Evolutionary conservation across 768 basidiomycete genomes (phyloP), one percentile per base, ranked within the genome.

Genomic region (Neoboletus magnificus): DNA sequence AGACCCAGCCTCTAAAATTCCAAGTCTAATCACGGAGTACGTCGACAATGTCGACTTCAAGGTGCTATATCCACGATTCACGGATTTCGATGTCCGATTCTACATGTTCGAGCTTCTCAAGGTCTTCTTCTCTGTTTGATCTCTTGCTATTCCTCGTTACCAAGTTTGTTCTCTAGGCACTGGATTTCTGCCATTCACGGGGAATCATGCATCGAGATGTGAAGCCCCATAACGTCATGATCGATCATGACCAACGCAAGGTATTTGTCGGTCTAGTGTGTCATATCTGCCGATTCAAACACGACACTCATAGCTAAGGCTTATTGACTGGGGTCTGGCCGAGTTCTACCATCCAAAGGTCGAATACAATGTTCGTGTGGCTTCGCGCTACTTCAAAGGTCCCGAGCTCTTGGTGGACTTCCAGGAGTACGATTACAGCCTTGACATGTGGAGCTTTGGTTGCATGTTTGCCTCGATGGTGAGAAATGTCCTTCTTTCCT

Each of bases 391-490:
- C 78, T 98, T 97, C 80, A 98, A 98, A 71, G 96, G 95, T 1
- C 96, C 95, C 6, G 96, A 98, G 73, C 77, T 98, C 54, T 78
- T 98, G 54, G 94, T 98, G 56, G 95, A 98, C 72, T 98, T 97
- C 77, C 96, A 97, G 71, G 93, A 97, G 71, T 98, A 98, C 62
- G 96, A 98, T 72, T 97, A 97, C 71, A 92, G 90, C 72, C 75
- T 98, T 64, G 95, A 98, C 71, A 93, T 98, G 92, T 98, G 96
- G 96, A 94, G 92, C 75, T 87, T 91, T 67, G 96, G 96, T 18
- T 98, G 96, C 71, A 98, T 96, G 93, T 97, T 96, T 72, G 96
- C 96, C 10, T 93, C 91, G 18, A 98, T 98, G 96, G 95, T 96
- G 68, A 62, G 81, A 33, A n/a, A 40, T 20, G 64, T 36, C 46